These are phyloP conservation scores for Creolimax fragrantissima DNA, from an alignment of 78 protist species.

Conservation along the genomic window DNA sequence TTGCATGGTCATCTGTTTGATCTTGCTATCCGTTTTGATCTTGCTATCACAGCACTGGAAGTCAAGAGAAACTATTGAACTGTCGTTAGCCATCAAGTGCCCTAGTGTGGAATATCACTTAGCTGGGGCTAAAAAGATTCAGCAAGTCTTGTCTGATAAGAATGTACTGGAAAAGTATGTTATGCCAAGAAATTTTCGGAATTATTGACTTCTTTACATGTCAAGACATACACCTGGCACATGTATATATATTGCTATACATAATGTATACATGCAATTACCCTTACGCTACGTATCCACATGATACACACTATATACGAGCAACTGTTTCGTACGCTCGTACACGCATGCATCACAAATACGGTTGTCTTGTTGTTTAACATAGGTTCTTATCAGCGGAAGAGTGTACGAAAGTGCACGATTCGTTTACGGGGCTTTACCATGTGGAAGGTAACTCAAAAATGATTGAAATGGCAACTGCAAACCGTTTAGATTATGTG, in stretches of 20 bases:
- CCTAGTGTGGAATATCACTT: slow-evolving; percentile 74
- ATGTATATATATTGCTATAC: background rate
- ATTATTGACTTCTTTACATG: too few relatives aligned
- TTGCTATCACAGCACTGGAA: slow-evolving; percentile 57
- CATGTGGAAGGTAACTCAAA: background rate
- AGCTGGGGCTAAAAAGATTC: slow-evolving; percentile 82
- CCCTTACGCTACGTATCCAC: background rate
- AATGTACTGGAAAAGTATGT: slow-evolving; percentile 44
- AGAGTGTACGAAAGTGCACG: slow-evolving; percentile 27
- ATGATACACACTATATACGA: background rate
- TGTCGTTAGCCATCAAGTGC: slow-evolving; percentile 68
- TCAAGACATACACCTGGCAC: too few relatives aligned
- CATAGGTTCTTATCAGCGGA: background rate
- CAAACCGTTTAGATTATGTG: slow-evolving; percentile 49
- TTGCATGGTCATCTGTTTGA: background rate
- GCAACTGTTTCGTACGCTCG: background rate
- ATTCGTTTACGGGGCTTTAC: slow-evolving; percentile 51
- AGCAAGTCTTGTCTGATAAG: slow-evolving; percentile 60
- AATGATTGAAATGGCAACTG: background rate
- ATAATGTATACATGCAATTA: background rate
- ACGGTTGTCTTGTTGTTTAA: background rate
- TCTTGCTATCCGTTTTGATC: background rate
- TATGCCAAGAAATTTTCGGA: background rate
- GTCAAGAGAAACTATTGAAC: slow-evolving; percentile 62
- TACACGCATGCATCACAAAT: background rate